Base-by-base conservation (phyloP, 768 basidiomycete genomes). In the Hypholoma fasciculare region DNA sequence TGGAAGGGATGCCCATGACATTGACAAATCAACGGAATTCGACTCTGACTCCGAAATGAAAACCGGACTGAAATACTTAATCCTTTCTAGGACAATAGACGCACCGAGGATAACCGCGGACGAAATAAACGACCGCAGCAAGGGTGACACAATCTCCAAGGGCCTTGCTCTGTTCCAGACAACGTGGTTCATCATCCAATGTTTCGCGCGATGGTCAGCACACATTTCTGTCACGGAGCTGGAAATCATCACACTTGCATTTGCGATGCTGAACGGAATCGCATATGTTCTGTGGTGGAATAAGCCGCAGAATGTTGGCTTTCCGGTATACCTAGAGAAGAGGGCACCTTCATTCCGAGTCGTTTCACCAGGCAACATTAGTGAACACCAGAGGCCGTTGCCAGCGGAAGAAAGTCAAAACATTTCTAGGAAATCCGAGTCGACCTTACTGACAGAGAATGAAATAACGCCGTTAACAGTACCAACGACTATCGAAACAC, bases 181-280 rank as follows among this genome's bases (percentile, higher is more conserved):
- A 7, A 42, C 59, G 0, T 78, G 75, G 74, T 79, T 78, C 58
- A 52, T 67, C 51, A 44, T 67, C 17, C 70, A 75, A 47, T 67
- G 68, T 50, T 63, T 72, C 7, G 62, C 66, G 1, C 67, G 76
- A 7, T 39, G 56, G 36, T 37, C n/a, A 3, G 50, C 68, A 17
- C 39, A 52, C 17, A 63, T 78, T 12, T 63, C 70, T 2, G 47
- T 74, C 13, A 74, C 73, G 6, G 67, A 74, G 38, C 66, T 78
- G 13, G 74, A 78, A 57, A 58, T 76, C 9, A 59, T 69, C 5
- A 78, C 77, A 1, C 34, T 76, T 19, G 74, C 70, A 0, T 74
- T 72, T 49, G 70, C 68, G 3, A 46, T 65, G 40, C 46, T 47
- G 7, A 47, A 47, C 13, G 46, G n/a, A 26, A 13, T 47, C 7